Base-by-base conservation (phyloP, 352 stramenopile species). In the Globisporangium spiculum region DNA sequence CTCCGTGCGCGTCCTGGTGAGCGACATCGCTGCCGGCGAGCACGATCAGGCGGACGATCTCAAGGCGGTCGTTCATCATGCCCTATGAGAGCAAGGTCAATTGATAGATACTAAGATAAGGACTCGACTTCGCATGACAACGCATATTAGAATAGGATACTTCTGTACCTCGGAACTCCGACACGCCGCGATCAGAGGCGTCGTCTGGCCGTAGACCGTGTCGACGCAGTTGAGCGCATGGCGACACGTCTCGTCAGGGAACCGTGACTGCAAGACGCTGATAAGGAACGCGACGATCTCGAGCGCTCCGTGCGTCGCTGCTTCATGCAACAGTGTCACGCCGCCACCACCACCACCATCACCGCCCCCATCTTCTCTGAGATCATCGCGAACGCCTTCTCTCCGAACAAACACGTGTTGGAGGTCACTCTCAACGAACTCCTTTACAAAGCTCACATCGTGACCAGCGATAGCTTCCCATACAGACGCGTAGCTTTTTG, bases 181-280 rank as follows among this genome's bases (percentile, higher is more conserved):
- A 22, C 86, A 93, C 0, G 75, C 71, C 3, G 80, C 82, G n/a
- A 93, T 75, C 65, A 93, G 68, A 0, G 86, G 75, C 0, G 86
- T 90, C 16, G 76, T 83, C 22, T 73, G 68, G 38, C 78, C 85
- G 62, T 80, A 77, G 30, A 77, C 63, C 0, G 83, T 89, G 65
- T 93, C 83, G 22, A 81, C 60, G 5, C 70, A 68, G 55, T 89
- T 86, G 27, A 89, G 72, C 14, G 66, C 71, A n/a, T 67, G 53
- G 0, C 65, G 66, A 20, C 73, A 67, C 14, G 65, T 69, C 53
- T 90, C 75, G 14, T 56, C 67, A 0, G 70, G 65, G 24, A 75
- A 84, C 3, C 74, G 69, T 0, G 67, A 65, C 57, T 83, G 67
- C 18, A 90, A 53, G 44, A 82, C 76, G 3, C 66, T 36, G 7